Percentiles rank a stretch among this genome's conserved stretches.
Evolutionary conservation across 352 stramenopile species (phyloP).

Genomic region (Aphanomyces astaci): DNA sequence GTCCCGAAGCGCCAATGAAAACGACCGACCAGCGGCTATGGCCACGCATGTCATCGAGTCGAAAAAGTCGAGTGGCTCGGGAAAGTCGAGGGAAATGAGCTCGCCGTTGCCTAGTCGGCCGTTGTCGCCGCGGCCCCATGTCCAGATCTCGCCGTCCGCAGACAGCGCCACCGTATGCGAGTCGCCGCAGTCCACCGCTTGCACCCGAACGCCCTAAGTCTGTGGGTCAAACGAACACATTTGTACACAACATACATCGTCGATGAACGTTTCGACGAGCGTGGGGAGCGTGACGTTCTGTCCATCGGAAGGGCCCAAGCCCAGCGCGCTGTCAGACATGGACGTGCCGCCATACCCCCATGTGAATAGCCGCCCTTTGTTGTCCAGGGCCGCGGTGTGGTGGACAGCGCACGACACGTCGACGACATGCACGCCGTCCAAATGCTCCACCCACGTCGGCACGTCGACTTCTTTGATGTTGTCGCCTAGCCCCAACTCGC

Average conservation of each 20-base stretch:
- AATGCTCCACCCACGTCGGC: slow-evolving; percentile 54
- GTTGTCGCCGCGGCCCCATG: slow-evolving; percentile 89
- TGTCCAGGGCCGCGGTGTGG: slow-evolving; percentile 80
- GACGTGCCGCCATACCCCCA: slow-evolving; percentile 85
- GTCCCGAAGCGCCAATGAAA: slow-evolving; percentile 80
- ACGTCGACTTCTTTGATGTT: slow-evolving; percentile 39
- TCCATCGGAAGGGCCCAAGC: slow-evolving; percentile 61
- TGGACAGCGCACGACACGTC: slow-evolving; percentile 80
- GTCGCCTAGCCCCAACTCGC: slow-evolving; percentile 60
- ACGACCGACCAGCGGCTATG: slow-evolving; percentile 82
- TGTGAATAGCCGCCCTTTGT: slow-evolving; percentile 82
- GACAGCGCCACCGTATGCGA: slow-evolving; percentile 87
- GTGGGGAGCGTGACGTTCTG: slow-evolving; percentile 65
- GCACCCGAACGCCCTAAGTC: slow-evolving; percentile 53
- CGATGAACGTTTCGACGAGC: slow-evolving; percentile 59
- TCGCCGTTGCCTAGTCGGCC: slow-evolving; percentile 86
- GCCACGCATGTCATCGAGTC: slow-evolving; percentile 52
- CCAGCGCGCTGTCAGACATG: slow-evolving; percentile 61
- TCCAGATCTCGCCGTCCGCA: slow-evolving; percentile 85
- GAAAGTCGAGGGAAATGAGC: slow-evolving; percentile 66
- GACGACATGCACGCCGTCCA: slow-evolving; percentile 65
- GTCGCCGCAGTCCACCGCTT: slow-evolving; percentile 65
- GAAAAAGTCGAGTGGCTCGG: slow-evolving; percentile 81
- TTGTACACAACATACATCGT: slow-evolving; percentile 27
- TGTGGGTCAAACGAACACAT: neutral